Percentiles rank a stretch among this genome's conserved stretches.
Conservation (phyloP, 257 asterid genomes). For the Plantago ovata region DNA sequence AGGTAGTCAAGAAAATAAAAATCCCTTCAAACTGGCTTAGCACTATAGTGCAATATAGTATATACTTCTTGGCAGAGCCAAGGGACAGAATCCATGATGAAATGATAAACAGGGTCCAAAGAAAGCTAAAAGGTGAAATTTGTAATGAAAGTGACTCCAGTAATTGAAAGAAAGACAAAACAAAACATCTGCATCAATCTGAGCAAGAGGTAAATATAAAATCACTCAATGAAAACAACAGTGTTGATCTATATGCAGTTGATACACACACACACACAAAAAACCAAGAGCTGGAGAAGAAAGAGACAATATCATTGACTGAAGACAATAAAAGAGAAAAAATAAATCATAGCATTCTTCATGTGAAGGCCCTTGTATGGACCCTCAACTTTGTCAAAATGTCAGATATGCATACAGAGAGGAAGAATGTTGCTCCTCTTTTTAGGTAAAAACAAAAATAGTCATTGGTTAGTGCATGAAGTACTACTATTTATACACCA, state of each 20-base stretch:
- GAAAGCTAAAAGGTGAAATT: not conserved
- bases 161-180: conserved; percentile 5
- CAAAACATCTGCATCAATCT: conserved; percentile 12
- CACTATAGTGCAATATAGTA: too few species aligned
- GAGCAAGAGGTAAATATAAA: conserved; percentile 21
- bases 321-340: not conserved
- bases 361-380: conserved; percentile 22
- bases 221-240: conserved; percentile 19
- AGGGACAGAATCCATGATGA: not conserved
- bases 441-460: not conserved
- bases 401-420: conserved; percentile 23
- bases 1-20: too few species aligned
- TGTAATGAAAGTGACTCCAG: conserved; percentile 4
- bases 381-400: conserved; percentile 29
- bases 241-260: not conserved
- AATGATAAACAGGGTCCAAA: not conserved
- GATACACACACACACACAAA: conserved; percentile 5
- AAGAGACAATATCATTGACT: conserved; percentile 28
- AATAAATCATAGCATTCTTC: conserved; percentile 27
- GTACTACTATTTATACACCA: conserved; percentile 20
- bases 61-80: not conserved
- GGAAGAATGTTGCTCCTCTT: not conserved
- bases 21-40: too few species aligned
- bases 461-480: not conserved
- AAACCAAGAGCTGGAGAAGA: conserved; percentile 14